Evolutionary conservation across 352 stramenopile species (phyloP), one percentile per base, ranked within the genome.

Genomic region (Pseudoperonospora humuli): DNA sequence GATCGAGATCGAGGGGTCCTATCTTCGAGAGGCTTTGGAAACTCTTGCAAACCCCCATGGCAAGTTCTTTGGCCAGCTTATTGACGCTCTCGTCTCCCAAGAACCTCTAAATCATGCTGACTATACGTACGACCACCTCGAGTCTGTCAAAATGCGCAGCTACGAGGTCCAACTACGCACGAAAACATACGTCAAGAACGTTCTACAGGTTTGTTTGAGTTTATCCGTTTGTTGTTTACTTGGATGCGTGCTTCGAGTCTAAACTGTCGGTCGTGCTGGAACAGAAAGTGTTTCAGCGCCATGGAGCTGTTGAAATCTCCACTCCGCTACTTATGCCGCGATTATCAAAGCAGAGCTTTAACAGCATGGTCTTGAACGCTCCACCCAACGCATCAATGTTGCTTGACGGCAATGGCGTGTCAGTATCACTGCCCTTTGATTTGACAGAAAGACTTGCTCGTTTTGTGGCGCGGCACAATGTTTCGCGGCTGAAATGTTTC

Each of bases 21-120:
- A 93, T 52, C 42, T 93, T 58, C 71, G 75, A 10, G 81, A 93
- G 48, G 81, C 78, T 11, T 64, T 93, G 8, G 62, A 95, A 28
- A 95, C 79, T 4, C 71, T 96, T 5, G 65, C 89, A 17, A 93
- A 95, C 48, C 84, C 86, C 1, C 77, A 93, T 39, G 86, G 81
- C 6, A 90, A 92, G 53, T 95, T 94, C 53, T 96, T 92, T 43
- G 66, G 72, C 0, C 81, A 93, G 44, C 62, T 93, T 23, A 86
- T 93, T 39, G 76, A 92, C 21, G 75, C 75, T 11, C 53, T 93
- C 25, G 51, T 93, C 19, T 66, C 70, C 0, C 79, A 91, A 28
- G 71, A 87, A 29, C 79, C 76, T 5, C 69, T 84, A 20, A 83
- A 62, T 26, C 81, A 93, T 37, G 71, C 89, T 28, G 75, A 93